Conservation (phyloP, 2,329 filamentous ascomycete genomes). For the Penicillium frequentans region DNA sequence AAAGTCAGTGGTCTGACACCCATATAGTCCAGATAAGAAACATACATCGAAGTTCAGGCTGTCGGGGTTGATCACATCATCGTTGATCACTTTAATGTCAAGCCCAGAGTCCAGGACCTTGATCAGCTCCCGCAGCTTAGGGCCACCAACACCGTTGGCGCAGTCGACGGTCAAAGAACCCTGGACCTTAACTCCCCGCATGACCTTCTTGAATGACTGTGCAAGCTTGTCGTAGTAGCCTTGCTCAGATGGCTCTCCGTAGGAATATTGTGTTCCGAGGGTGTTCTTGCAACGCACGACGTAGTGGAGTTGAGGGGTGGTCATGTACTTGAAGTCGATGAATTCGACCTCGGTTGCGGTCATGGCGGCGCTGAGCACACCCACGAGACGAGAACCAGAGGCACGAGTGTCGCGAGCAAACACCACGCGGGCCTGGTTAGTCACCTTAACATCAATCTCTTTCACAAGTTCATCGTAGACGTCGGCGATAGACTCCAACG, state of each 20-base stretch:
- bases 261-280: conserved; percentile 78
- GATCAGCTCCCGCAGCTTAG: conserved; percentile 82
- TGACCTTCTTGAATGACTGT: conserved; percentile 78
- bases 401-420: conserved; percentile 91
- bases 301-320: conserved; percentile 98
- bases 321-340: conserved; percentile 86
- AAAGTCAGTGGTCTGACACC: conserved; percentile 13
- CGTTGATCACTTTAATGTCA: conserved; percentile 85
- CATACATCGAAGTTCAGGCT: conserved; percentile 82
- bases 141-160: conserved; percentile 93
- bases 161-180: conserved; percentile 85
- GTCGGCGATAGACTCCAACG: conserved; percentile 71
- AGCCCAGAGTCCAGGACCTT: conserved; percentile 76
- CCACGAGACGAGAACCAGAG: conserved; percentile 80
- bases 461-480: conserved; percentile 75
- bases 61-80: conserved; percentile 88
- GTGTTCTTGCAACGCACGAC: conserved; percentile 94
- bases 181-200: conserved; percentile 71
- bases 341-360: conserved; percentile 72
- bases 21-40: conserved; percentile 4
- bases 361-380: conserved; percentile 76
- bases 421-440: conserved; percentile 73
- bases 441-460: conserved; percentile 72
- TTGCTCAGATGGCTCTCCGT: conserved; percentile 82
- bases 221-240: conserved; percentile 95